Conservation (phyloP, 1,139 yeast species). For the Taphrina wiesneri region DNA sequence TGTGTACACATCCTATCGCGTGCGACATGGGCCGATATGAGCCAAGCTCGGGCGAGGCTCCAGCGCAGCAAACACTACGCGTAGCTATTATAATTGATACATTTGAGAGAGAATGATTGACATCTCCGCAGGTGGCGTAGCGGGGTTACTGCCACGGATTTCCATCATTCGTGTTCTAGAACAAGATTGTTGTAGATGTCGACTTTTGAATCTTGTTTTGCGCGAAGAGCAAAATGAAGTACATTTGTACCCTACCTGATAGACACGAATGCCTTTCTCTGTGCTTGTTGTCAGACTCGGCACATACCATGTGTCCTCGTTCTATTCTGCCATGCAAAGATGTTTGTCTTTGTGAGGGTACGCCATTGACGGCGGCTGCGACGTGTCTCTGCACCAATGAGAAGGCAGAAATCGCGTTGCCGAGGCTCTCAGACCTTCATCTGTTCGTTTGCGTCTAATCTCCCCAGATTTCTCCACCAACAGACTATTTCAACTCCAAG, state of each 20-base stretch:
- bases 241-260: no score
- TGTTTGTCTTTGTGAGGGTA: not conserved
- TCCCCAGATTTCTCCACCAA: not conserved
- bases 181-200: no score
- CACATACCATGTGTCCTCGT: not conserved
- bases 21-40: no score
- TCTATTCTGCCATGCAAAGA: not conserved
- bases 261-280: no score
- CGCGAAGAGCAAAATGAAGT: no score
- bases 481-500: not conserved
- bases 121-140: not conserved
- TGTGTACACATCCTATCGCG: no score
- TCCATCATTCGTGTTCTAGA: no score
- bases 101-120: not conserved
- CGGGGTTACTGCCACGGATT: not conserved
- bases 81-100: no score
- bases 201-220: no score
- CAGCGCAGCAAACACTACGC: not conserved
- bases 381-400: conserved; percentile 10
- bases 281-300: no score
- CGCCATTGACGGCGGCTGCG: no score
- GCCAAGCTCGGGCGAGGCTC: no score
- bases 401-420: not conserved
- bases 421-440: not conserved
- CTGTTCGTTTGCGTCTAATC: not conserved